A percentile compares a stretch with the other conserved stretches of the same genome.
Conservation (phyloP, 352 stramenopile species). For the Vaucheria bursata region DNA sequence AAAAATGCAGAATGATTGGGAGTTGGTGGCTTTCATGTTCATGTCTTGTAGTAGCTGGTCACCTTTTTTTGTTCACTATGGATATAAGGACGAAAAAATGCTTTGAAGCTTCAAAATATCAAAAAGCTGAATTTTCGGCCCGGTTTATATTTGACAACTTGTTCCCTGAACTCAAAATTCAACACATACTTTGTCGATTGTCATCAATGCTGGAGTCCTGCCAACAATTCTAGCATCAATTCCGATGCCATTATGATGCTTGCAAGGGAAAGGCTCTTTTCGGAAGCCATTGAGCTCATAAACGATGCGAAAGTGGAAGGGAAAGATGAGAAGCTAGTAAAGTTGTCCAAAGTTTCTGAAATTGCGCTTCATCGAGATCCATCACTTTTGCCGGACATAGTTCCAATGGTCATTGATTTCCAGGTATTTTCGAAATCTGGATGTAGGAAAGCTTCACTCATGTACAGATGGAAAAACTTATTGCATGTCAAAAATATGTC, state of each 20-base stretch:
- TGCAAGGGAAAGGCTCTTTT: conserved; percentile 8
- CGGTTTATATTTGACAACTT: too few relatives aligned
- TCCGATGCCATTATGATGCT: not conserved
- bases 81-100: not conserved
- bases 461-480: not conserved
- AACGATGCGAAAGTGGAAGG: conserved; percentile 43
- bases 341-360: conserved; percentile 28
- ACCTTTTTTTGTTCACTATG: not conserved
- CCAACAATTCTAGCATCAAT: not conserved
- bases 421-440: conserved; percentile 24
- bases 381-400: conserved; percentile 32
- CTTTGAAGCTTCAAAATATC: not conserved
- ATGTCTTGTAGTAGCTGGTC: too few relatives aligned
- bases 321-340: conserved; percentile 31
- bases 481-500: too few relatives aligned
- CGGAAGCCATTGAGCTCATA: conserved; percentile 36
- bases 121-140: too few relatives aligned
- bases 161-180: too few relatives aligned
- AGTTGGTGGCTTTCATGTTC: too few relatives aligned
- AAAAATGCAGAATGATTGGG: too few relatives aligned
- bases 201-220: too few relatives aligned
- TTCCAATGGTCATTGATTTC: conserved; percentile 43
- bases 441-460: not conserved
- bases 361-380: conserved; percentile 32
- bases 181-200: too few relatives aligned